Evolutionary conservation across 208 protist genomes (phyloP), one percentile per base, ranked within the genome.

Genomic region (Lotmaria passim): DNA sequence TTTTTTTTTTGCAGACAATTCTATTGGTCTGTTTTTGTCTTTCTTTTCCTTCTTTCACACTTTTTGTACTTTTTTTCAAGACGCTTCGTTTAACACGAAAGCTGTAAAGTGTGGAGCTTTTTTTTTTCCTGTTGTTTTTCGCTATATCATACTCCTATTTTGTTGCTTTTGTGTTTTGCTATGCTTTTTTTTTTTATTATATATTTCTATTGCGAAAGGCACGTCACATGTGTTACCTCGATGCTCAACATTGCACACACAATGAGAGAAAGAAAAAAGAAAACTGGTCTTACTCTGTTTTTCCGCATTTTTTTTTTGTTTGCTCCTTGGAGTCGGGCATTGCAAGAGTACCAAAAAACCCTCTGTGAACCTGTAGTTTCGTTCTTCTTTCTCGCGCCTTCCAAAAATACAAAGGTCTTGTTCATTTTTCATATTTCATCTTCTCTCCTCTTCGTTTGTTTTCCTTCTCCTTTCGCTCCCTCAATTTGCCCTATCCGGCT

Each of bases 1-100:
- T 50, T 50, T 50, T 50, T 50, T 24, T 50, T 50, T 24, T 50
- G 7, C 36, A 50, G 7, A 24, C 1, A 23, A 24, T 68, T 57
- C 31, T 57, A 15, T 38, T 57, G 11, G 26, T 39, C 17, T 57
- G 51, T 57, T 59, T 43, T 59, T 59, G 38, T 71, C 55, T 38
- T 62, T 56, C 12, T 59, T 43, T 43, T 53, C 36, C 55, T 34
- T 51, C 26, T 73, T 21, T 52, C 43, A 47, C 36, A 12, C 36
- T 41, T 41, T 41, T 41, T 41, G 7, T 41, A 15, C 12, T 41
- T 12, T 15, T 41, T n/a, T 10, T 23, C 23, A 38, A 7, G 23
- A 60, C 53, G 28, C n/a, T 46, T 17, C 7, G 41, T 46, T 21
- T 21, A 10, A 46, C 41, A 46, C 5, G 15, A n/a, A 46, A 5